Evolutionary conservation across 2,329 filamentous ascomycete genomes (phyloP).

Genomic region (Pseudonectria foliicola): DNA sequence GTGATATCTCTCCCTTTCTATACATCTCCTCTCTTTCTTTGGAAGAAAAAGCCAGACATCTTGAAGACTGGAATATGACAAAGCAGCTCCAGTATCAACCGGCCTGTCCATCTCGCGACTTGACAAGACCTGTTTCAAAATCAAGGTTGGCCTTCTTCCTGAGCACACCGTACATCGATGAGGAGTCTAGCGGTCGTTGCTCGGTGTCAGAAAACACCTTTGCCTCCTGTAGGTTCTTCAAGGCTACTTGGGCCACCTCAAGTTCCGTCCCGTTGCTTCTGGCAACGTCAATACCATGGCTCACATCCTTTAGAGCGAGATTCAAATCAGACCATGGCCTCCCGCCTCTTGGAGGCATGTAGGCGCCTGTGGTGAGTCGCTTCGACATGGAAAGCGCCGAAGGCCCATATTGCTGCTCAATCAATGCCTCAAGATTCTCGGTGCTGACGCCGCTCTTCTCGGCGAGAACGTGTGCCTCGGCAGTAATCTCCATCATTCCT

Average conservation of each 20-base stretch:
- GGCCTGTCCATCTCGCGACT: constrained; percentile 17
- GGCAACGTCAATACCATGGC: constrained; percentile 39
- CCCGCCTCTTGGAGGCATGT: constrained; percentile 26
- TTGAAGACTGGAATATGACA: too few species aligned
- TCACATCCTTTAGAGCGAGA: constrained; percentile 45
- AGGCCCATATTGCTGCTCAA: constrained; percentile 33
- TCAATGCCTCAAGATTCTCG: constrained; percentile 33
- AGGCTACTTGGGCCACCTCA: constrained; percentile 34
- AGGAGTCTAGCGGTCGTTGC: constrained; percentile 38
- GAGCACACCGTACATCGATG: constrained; percentile 42
- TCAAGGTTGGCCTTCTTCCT: constrained; percentile 34
- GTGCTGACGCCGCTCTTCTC: constrained; percentile 36
- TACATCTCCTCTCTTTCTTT: too few species aligned
- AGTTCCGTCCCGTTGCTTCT: constrained; percentile 31
- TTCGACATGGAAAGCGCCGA: constrained; percentile 31
- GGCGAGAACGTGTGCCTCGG: constrained; percentile 43
- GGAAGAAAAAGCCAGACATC: too few species aligned
- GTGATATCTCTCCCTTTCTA: too few species aligned
- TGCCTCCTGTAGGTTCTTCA: constrained; percentile 37
- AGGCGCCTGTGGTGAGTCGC: constrained; percentile 31
- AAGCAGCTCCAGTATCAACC: too few species aligned
- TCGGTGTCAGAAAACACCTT: constrained; percentile 28
- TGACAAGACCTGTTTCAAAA: constrained; percentile 35
- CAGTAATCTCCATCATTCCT: constrained; percentile 41
- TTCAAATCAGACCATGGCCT: constrained; percentile 41